Evolutionary conservation across 2,329 filamentous ascomycete genomes (phyloP).

Genomic region (Microsporum canis): DNA sequence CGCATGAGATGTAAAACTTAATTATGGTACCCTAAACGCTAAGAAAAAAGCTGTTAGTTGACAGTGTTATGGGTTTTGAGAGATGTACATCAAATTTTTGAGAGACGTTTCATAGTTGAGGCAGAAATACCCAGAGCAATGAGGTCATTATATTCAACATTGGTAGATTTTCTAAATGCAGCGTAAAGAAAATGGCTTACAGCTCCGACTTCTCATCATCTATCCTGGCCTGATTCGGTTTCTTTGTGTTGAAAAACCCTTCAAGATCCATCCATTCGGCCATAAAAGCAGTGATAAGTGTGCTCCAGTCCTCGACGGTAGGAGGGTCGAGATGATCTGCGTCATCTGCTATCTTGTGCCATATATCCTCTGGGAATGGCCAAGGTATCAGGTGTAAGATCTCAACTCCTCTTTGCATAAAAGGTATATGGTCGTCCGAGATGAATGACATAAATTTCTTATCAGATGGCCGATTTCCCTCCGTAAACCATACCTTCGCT

Average conservation of each 20-base stretch:
- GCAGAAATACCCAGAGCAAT: not conserved
- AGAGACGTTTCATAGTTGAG: not conserved
- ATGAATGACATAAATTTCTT: constrained; percentile 45
- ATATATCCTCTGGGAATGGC: constrained; percentile 42
- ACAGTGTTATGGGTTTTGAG: not conserved
- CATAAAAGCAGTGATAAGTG: constrained; percentile 69
- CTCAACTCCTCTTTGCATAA: constrained; percentile 74
- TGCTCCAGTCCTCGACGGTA: constrained; percentile 78
- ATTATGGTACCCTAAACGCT: not conserved
- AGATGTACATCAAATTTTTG: not conserved
- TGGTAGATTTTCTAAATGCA: not conserved
- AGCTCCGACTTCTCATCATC: constrained; percentile 28
- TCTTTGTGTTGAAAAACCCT: constrained; percentile 33
- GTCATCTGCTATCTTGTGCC: constrained; percentile 79
- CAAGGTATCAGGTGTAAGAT: constrained; percentile 76
- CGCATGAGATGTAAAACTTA: not conserved
- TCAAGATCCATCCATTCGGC: constrained; percentile 88
- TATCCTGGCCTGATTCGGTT: constrained; percentile 9
- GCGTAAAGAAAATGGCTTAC: constrained; percentile 22
- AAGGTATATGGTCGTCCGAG: constrained; percentile 84
- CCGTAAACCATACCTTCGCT: constrained; percentile 51
- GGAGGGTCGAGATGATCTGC: constrained; percentile 69
- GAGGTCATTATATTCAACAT: not conserved
- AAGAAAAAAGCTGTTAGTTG: not conserved
- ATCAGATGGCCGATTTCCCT: constrained; percentile 44